Evolutionary conservation across 768 basidiomycete genomes (phyloP), one percentile per base, ranked within the genome.

Genomic region (Suillus plorans): DNA sequence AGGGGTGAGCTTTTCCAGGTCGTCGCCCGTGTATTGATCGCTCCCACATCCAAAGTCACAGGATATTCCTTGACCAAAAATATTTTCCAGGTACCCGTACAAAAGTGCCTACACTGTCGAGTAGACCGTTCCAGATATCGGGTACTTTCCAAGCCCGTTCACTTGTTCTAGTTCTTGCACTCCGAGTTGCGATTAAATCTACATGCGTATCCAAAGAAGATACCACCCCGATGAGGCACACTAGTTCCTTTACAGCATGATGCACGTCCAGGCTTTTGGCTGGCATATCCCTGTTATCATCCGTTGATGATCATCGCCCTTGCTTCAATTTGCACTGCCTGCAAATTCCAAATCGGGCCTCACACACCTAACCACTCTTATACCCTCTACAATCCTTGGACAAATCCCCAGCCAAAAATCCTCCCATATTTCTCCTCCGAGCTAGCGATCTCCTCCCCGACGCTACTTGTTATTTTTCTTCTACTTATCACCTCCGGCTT

Each of bases 371-470:
- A 25, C 5, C 6, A 2, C 22, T 10, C 55, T 66, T 73, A 73
- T 76, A 74, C 71, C 68, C 62, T 31, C 16, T 53, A 36, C 50
- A 13, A 45, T 12, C 5, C 39, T 4, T 52, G 3, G 7, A 49
- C 52, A 1, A 31, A 56, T 60, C 31, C 31, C 64, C 18, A 55
- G 22, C 49, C 36, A n/a, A 31, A 36, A 28, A 16, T 36, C 57
- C 25, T 53, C 60, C 65, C 67, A 50, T 41, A 41, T 1, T 45
- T 55, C 42, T 31, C 56, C 55, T 63, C 12, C 62, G 25, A 57
- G 41, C 22, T 49, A 22, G 47, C 16, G 41, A 13, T 28, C 55
- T 22, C 39, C 45, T 16, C 36, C 7, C 31, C 57, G 36, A 28
- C 56, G 20, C 25, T 34, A 39, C 22, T 65, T 52, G 52, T 34